Evolutionary conservation across 805 yeast genomes (phyloP).

Genomic region (Starmerella sp.): DNA sequence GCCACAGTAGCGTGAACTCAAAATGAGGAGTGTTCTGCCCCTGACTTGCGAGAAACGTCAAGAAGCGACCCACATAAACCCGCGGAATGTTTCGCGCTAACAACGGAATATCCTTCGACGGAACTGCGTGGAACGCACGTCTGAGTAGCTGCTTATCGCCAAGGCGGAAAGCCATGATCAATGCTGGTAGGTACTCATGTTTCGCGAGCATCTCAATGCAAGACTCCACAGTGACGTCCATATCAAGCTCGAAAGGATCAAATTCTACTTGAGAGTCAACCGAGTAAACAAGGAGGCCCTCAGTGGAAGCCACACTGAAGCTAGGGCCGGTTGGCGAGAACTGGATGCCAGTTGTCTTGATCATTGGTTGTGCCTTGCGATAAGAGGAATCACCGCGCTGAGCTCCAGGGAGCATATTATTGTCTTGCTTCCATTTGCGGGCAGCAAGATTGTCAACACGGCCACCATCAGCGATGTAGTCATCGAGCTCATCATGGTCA

Average conservation of each 20-base stretch:
- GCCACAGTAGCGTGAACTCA: slow-evolving; percentile 78
- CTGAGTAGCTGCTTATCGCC: slow-evolving; percentile 69
- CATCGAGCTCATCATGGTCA: slow-evolving; percentile 75
- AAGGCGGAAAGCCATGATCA: slow-evolving; percentile 87
- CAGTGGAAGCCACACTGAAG: slow-evolving; percentile 92
- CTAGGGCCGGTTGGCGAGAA: slow-evolving; percentile 86
- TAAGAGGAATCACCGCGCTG: slow-evolving; percentile 68
- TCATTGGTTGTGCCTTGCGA: slow-evolving; percentile 64
- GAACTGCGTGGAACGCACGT: slow-evolving; percentile 61
- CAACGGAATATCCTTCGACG: slow-evolving; percentile 56
- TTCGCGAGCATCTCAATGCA: slow-evolving; percentile 51
- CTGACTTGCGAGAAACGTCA: slow-evolving; percentile 58
- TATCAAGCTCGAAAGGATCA: slow-evolving; percentile 90
- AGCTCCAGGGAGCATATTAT: slow-evolving; percentile 75
- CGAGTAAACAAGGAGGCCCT: slow-evolving; percentile 75
- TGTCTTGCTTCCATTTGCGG: slow-evolving; percentile 28
- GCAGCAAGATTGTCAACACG: slow-evolving; percentile 24
- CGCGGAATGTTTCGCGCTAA: slow-evolving; percentile 61
- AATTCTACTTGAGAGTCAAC: slow-evolving; percentile 58
- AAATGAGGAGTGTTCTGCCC: slow-evolving; percentile 66
- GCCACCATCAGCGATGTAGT: slow-evolving; percentile 67
- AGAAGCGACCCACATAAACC: slow-evolving; percentile 57
- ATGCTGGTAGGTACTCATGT: slow-evolving; percentile 57
- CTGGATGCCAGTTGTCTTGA: slow-evolving; percentile 64
- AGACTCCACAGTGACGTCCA: slow-evolving; percentile 78